Conservation (phyloP, 2,329 filamentous ascomycete genomes). For the Akanthomyces dipterigenus region DNA sequence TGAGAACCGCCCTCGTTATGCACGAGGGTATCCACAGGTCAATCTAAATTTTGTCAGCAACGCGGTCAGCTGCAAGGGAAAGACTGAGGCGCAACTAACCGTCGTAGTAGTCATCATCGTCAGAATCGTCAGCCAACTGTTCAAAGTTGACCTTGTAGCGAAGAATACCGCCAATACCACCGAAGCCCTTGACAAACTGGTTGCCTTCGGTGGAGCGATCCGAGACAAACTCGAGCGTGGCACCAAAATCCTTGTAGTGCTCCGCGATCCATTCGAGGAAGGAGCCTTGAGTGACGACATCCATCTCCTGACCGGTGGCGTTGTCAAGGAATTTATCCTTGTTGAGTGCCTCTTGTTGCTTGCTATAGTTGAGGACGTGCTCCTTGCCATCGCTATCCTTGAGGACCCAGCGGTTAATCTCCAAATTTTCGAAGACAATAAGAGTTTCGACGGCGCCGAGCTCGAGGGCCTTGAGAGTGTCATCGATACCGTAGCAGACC, state of each 20-base stretch:
- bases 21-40: slow-evolving; percentile 84
- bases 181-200: slow-evolving; percentile 99
- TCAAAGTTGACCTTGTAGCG: slow-evolving; percentile 99
- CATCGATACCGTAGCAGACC: slow-evolving; percentile 96
- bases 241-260: slow-evolving; percentile 96
- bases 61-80: slow-evolving; percentile 9
- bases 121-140: slow-evolving; percentile 88
- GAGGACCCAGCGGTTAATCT: slow-evolving; percentile 84
- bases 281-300: slow-evolving; percentile 75
- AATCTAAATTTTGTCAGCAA: slow-evolving; percentile 51
- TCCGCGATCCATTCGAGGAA: slow-evolving; percentile 99
- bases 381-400: slow-evolving; percentile 71
- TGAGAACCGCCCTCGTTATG: slow-evolving; percentile 76
- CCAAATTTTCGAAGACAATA: slow-evolving; percentile 96
- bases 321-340: slow-evolving; percentile 90
- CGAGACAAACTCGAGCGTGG: slow-evolving; percentile 91
- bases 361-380: slow-evolving; percentile 78
- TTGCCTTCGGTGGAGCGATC: slow-evolving; percentile 97
- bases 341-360: slow-evolving; percentile 62
- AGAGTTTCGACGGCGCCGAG: slow-evolving; percentile 89
- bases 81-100: slow-evolving; percentile 29
- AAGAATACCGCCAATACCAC: slow-evolving; percentile 93
- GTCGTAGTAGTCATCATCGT: slow-evolving; percentile 91
- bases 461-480: slow-evolving; percentile 94
- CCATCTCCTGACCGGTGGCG: slow-evolving; percentile 95